These are phyloP conservation scores for Vachellia collinsii DNA, from an alignment of 306 rosid genomes.

Conservation along the genomic window DNA sequence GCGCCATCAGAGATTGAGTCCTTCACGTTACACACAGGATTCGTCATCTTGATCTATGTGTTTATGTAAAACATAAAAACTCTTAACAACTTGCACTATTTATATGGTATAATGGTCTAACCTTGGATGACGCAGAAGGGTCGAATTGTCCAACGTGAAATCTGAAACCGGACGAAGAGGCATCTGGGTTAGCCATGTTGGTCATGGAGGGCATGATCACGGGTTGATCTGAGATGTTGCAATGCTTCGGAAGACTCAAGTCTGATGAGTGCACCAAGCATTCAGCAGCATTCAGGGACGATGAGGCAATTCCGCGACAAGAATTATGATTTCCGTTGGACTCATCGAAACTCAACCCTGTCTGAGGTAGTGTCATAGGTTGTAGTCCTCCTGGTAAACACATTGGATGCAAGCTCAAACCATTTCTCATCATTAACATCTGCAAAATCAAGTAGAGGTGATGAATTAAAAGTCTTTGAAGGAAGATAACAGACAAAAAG, in stretches of 20 bases:
- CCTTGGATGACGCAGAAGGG: constrained; percentile 47
- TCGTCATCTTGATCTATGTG: neutral
- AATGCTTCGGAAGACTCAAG: constrained; percentile 48
- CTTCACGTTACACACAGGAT: constrained; percentile 45
- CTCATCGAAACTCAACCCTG: constrained; percentile 56
- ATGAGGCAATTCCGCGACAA: constrained; percentile 38
- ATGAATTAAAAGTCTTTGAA: constrained; percentile 38
- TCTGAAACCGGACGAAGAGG: constrained; percentile 54
- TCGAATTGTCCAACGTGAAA: constrained; percentile 44
- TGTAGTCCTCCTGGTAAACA: constrained; percentile 66
- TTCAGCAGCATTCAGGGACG: constrained; percentile 46
- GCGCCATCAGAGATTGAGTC: constrained; percentile 44
- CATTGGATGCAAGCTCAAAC: constrained; percentile 85
- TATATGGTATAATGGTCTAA: neutral
- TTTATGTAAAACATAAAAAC: neutral
- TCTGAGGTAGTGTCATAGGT: constrained; percentile 58
- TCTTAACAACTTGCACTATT: neutral
- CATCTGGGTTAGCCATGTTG: constrained; percentile 45
- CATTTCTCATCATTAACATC: constrained; percentile 88
- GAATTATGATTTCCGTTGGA: constrained; percentile 52
- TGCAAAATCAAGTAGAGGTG: constrained; percentile 51
- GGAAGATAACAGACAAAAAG: neutral
- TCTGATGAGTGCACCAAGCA: constrained; percentile 41
- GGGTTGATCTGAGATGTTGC: constrained; percentile 54
- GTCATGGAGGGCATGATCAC: constrained; percentile 44